Evolutionary conservation across 2,329 filamentous ascomycete species (phyloP).

Genomic region (Clathrospora elynae): DNA sequence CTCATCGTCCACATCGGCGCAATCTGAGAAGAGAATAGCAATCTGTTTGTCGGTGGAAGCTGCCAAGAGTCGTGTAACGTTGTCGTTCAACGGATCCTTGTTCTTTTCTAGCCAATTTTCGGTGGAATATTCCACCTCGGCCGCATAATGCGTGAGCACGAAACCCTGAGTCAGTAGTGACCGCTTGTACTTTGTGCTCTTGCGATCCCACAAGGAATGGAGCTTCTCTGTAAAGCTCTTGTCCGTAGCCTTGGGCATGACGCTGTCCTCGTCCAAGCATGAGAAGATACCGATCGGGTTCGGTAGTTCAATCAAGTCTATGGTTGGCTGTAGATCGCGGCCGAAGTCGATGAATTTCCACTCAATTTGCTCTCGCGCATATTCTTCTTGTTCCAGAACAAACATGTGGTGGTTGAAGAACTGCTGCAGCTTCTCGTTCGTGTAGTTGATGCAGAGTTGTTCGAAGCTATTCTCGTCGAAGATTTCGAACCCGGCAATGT

Average conservation of each 20-base stretch:
- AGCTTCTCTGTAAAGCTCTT: conserved; percentile 97
- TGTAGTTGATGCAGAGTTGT: conserved; percentile 99
- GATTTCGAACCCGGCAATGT: conserved; percentile 99
- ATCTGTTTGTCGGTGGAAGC: conserved; percentile 82
- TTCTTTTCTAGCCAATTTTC: conserved; percentile 98
- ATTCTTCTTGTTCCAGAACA: conserved; percentile 96
- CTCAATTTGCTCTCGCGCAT: conserved; percentile 95
- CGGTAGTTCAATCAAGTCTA: conserved; percentile 92
- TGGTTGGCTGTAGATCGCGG: conserved; percentile 93
- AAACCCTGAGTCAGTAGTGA: conserved; percentile 90
- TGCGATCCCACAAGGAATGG: conserved; percentile 95
- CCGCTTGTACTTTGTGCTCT: conserved; percentile 88
- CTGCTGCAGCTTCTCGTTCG: conserved; percentile 98
- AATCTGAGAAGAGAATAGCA: conserved; percentile 84
- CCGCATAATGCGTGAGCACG: conserved; percentile 94
- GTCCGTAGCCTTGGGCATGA: conserved; percentile 99
- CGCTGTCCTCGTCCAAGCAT: conserved; percentile 94
- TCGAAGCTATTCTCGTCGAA: conserved; percentile 99
- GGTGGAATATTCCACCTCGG: conserved; percentile 96
- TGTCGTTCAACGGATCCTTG: conserved; percentile 97
- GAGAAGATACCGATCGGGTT: conserved; percentile 99
- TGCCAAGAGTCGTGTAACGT: conserved; percentile 86
- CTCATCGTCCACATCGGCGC: conserved; percentile 79
- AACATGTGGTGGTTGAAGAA: conserved; percentile 99
- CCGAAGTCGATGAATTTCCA: conserved; percentile 99